phyloP scores from a whole-genome alignment of 2,329 filamentous ascomycete species.

The Pseudogymnoascus sp. region DNA sequence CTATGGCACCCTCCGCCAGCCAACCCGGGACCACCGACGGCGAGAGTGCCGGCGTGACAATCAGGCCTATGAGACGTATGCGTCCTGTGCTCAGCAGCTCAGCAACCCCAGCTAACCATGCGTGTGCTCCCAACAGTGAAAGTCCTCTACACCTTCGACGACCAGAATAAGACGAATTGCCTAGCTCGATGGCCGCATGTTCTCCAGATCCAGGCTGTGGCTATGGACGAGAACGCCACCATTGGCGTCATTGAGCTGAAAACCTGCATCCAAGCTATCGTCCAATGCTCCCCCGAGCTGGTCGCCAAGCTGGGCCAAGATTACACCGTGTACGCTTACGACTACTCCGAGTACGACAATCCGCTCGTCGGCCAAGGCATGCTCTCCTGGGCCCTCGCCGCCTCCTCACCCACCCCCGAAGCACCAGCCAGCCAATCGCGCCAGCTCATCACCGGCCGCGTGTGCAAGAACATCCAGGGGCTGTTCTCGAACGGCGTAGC shows the following conservation, averaged over 20 bases:
- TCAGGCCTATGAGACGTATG: conserved; percentile 64
- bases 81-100: conserved; percentile 19
- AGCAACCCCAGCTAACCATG: conserved; percentile 19
- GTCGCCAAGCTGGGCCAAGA: conserved; percentile 64
- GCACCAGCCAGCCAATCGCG: conserved; percentile 55
- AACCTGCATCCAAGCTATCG: conserved; percentile 78
- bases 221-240: conserved; percentile 59
- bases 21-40: conserved; percentile 13
- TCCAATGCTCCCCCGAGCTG: conserved; percentile 76
- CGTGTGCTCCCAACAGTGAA: conserved; percentile 59
- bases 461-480: conserved; percentile 78
- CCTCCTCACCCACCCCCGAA: conserved; percentile 47
- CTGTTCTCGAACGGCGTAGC: conserved; percentile 76
- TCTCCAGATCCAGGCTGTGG: conserved; percentile 72
- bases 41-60: conserved; percentile 48
- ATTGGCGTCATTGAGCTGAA: conserved; percentile 86
- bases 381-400: conserved; percentile 72
- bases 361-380: conserved; percentile 94
- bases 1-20: neutral
- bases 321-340: conserved; percentile 95
- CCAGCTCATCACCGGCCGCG: conserved; percentile 76
- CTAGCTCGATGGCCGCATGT: conserved; percentile 78
- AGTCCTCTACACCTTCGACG: conserved; percentile 93
- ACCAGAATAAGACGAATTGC: conserved; percentile 80
- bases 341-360: conserved; percentile 91